Evolutionary conservation across 1,284 basidiomycete genomes (phyloP).

Genomic region (Vanrija sp.): DNA sequence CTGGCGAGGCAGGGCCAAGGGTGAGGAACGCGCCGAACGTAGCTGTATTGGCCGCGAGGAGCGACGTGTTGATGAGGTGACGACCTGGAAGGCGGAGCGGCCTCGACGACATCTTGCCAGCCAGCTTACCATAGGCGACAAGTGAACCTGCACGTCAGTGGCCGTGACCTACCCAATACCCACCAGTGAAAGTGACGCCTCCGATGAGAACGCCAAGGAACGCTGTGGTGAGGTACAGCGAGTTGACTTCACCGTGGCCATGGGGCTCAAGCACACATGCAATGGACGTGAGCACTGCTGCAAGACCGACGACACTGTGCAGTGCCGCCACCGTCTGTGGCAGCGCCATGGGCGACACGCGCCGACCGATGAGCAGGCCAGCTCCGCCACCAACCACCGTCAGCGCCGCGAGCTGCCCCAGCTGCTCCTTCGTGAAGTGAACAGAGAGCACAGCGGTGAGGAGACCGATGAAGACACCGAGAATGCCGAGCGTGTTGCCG

Average conservation of each 20-base stretch:
- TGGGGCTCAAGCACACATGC: conserved; percentile 68
- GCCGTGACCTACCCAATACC: conserved; percentile 57
- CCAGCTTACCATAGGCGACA: conserved; percentile 81
- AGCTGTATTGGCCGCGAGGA: conserved; percentile 64
- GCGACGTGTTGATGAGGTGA: conserved; percentile 65
- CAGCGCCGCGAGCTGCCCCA: conserved; percentile 71
- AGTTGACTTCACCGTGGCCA: conserved; percentile 51
- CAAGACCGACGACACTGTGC: conserved; percentile 78
- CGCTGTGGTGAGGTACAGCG: conserved; percentile 72
- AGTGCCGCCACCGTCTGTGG: conserved; percentile 71
- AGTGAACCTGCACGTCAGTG: conserved; percentile 69
- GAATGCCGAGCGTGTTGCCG: conserved; percentile 74
- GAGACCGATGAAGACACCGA: conserved; percentile 74
- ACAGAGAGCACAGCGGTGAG: conserved; percentile 73
- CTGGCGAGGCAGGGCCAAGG: conserved; percentile 63
- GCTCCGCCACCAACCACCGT: conserved; percentile 64
- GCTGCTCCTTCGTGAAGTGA: conserved; percentile 68
- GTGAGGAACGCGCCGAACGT: conserved; percentile 72
- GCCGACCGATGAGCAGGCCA: conserved; percentile 66
- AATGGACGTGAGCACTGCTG: conserved; percentile 76
- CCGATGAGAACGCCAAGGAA: conserved; percentile 80
- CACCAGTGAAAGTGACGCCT: conserved; percentile 37
- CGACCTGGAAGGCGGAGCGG: conserved; percentile 68
- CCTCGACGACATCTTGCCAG: conserved; percentile 69
- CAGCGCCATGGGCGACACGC: conserved; percentile 77